Conservation (phyloP, 805 yeast genomes). For the Ogataea nonfermentans region DNA sequence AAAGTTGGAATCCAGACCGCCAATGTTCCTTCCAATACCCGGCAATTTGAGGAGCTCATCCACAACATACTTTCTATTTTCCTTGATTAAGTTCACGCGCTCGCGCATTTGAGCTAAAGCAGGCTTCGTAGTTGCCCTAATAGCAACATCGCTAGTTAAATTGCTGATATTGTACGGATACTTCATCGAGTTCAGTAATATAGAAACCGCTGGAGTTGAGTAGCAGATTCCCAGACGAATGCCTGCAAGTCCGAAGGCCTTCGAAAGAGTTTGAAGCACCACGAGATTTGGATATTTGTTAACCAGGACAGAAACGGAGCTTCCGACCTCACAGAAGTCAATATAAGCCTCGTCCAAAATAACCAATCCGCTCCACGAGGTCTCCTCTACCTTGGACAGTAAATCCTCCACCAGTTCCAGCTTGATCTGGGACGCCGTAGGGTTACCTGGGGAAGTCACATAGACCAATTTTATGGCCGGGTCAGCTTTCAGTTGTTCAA, state of each 20-base stretch:
- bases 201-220: slow-evolving; percentile 57
- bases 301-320: slow-evolving; percentile 75
- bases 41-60: slow-evolving; percentile 52
- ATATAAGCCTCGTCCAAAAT: slow-evolving; percentile 95
- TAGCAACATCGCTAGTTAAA: slow-evolving; percentile 71
- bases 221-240: slow-evolving; percentile 84
- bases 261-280: slow-evolving; percentile 88
- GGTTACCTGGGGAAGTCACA: slow-evolving; percentile 95
- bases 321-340: slow-evolving; percentile 70
- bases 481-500: slow-evolving; percentile 53
- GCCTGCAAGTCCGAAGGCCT: slow-evolving; percentile 96
- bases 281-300: slow-evolving; percentile 79
- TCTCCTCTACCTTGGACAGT: slow-evolving; percentile 37
- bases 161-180: slow-evolving; percentile 94
- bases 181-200: slow-evolving; percentile 80
- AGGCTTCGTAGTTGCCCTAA: slow-evolving; percentile 61
- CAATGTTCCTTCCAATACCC: slow-evolving; percentile 72
- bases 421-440: slow-evolving; percentile 71
- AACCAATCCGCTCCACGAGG: slow-evolving; percentile 69
- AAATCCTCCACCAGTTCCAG: slow-evolving; percentile 48
- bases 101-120: slow-evolving; percentile 60
- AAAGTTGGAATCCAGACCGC: slow-evolving; percentile 87
- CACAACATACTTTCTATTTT: slow-evolving; percentile 56
- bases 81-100: slow-evolving; percentile 47
- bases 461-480: slow-evolving; percentile 69